Evolutionary conservation across 331 rosid species (phyloP), one percentile per base, ranked within the genome.

Genomic region (Acacia concinna): DNA sequence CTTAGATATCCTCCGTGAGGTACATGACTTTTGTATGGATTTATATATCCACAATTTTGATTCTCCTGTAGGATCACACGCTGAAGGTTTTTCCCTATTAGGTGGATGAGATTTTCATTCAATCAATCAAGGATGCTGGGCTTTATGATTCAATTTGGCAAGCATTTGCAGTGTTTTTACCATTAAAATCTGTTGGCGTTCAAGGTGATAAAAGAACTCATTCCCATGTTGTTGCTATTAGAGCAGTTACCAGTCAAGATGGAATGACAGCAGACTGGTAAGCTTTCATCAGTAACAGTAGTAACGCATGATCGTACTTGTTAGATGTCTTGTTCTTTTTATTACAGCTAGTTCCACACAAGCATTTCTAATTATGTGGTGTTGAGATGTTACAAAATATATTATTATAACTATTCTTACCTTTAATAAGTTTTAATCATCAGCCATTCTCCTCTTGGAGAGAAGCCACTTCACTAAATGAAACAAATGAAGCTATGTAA

Each of bases 181-280:
- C 99, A 3, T 74, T 93, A 67, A 86, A 88, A 86, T 91, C 99
- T 21, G 98, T 96, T 71, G 99, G 99, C 79, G 99, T 96, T 82
- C 99, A 96, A 87, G 99, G 99, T 37, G 99, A 96, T 82, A 96
- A 93, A 80, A 89, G 99, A 88, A 96, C 99, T 35, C 99, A 96
- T 81, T 93, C 98, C 72, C 97, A 96, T 85, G 98, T 93, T 49
- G 98, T 96, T 71, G 92, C 94, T 64, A 93, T 96, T 15, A 85
- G 99, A 84, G 99, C 99, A 72, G 98, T 96, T 67, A 96, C 99
- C 10, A 96, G 99, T 87, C 96, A 96, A 81, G 99, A 96, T 83
- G 99, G 99, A 86, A 96, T 96, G 99, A 96, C 99, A 2, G 99
- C 99, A 38, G 98, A 91, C 76, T 96, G 99, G 99, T 93, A 90